Base-by-base conservation (phyloP, 2,329 filamentous ascomycete species). In the Blastomyces parvus region DNA sequence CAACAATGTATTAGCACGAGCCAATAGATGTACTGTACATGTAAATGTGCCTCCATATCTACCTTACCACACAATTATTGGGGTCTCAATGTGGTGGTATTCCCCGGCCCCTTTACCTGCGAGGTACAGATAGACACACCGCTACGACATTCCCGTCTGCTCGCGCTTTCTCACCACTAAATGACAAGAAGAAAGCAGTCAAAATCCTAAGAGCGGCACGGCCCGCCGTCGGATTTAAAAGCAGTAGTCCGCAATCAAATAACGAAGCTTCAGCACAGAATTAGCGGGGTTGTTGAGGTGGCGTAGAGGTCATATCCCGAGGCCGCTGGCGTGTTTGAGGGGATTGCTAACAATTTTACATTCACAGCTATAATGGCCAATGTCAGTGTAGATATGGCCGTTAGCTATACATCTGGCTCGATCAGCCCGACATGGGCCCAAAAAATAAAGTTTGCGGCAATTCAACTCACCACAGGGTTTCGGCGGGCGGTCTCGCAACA, bases 391-490 rank as follows among this genome's bases (percentile, higher is more conserved):
- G 1, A 19, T 30, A 30, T 9, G 50, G 13, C 19, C n/a, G 44
- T n/a, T 48, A 48, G 44, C 22, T 53, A 38, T 53, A 38, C 33
- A 11, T 38, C 11, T 0, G 19, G 8, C 2, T 33, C 27, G 36
- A 55, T n/a, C 14, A 55, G 30, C 27, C 52, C 17, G 6, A 9
- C 30, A 55, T 11, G 17, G 33, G 40, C 14, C 33, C 33, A 57
- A 40, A 40, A 36, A 22, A 22, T 57, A 57, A 57, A 57, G 30
- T 38, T 25, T 57, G 33, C 53, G 53, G 53, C 30, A 57, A 57
- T 14, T 57, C 53, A 38, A 40, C 33, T 38, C 33, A n/a, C 52
- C 33, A 55, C 13, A 14, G 7, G 14, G 53, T 57, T 22, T 57
- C 33, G 53, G n/a, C 33, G 19, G 33, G 53, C 53, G 33, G 33